Base-by-base conservation (phyloP, 73 alveolate species). In the Paraurostyla sp. region DNA sequence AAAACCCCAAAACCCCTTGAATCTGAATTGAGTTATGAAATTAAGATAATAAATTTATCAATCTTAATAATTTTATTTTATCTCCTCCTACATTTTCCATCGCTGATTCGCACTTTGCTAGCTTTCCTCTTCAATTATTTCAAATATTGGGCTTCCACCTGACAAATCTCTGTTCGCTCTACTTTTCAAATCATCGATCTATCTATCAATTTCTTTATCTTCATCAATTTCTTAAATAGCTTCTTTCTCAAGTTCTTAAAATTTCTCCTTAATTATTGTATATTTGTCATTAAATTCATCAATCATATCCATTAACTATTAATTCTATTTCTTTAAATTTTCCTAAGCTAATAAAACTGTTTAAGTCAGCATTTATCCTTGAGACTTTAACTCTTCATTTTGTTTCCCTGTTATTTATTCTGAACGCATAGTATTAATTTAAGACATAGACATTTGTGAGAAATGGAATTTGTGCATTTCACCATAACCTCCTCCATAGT, bases 221-320 rank as follows among this genome's bases (percentile, higher is more conserved):
- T n/a, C n/a, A n/a, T n/a, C n/a, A n/a, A n/a, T n/a, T n/a, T n/a
- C n/a, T n/a, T n/a, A n/a, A n/a, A n/a, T n/a, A n/a, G n/a, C 13
- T n/a, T 73, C 86, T 32, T 43, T 73, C 42, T 73, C 71, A 33
- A 81, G 71, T 36, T 62, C 81, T 13, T 57, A 35, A 2, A 81
- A 57, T 30, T 81, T 81, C 13, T 81, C 91, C 35, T 81, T 56
- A 29, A 81, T 58, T 0, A 40, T 35, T 18, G 9, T 60, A 78
- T 54, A 78, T 52, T 78, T 51, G 29, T 78, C 76, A 78, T 56
- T 78, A 43, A 78, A 78, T 56, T 46, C 86, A 16, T 73, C 89
- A 29, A 78, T 78, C 57, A 78, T 78, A 57, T 54, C 68, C 16
- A 78, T 23, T 27, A 54, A 36, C 30, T 42, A 35, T 13, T 30